These are phyloP conservation scores for Fusarium sp. DNA, from an alignment of 2,329 filamentous ascomycete genomes.

Conservation along the genomic window DNA sequence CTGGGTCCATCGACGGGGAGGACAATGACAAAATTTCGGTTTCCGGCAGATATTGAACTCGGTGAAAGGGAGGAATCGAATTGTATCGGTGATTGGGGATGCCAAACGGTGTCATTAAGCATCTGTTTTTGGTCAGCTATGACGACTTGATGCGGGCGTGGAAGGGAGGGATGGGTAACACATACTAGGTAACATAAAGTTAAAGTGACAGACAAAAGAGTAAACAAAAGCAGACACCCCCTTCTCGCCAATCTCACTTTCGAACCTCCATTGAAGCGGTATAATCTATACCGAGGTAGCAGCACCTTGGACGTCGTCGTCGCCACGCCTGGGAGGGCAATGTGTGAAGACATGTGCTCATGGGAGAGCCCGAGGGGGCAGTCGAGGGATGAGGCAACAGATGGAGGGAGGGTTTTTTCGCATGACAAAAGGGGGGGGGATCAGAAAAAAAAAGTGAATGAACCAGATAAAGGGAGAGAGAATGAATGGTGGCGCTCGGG, in stretches of 20 bases:
- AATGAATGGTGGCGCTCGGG: conserved; percentile 4
- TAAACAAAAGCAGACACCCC: conserved; percentile 9
- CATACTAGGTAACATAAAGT: conserved; percentile 34
- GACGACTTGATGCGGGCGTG: not conserved
- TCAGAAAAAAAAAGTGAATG: not conserved
- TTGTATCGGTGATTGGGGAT: conserved; percentile 23
- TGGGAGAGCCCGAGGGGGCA: not conserved
- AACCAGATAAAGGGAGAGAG: not conserved
- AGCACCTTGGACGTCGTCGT: conserved; percentile 10
- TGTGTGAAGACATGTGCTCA: conserved; percentile 32
- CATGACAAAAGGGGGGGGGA: not conserved
- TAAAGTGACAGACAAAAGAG: conserved; percentile 9
- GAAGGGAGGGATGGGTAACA: not conserved
- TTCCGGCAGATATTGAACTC: conserved; percentile 26
- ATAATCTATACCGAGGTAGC: conserved; percentile 28
- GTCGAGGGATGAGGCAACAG: not conserved
- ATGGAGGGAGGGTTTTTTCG: not conserved
- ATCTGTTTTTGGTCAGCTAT: conserved; percentile 27
- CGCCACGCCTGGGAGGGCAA: conserved; percentile 24
- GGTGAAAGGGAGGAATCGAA: conserved; percentile 7
- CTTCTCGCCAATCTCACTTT: conserved; percentile 33
- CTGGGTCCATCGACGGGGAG: conserved; percentile 43
- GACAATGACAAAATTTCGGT: conserved; percentile 41
- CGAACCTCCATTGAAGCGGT: conserved; percentile 22
- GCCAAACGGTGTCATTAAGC: conserved; percentile 34